Conservation (phyloP, 208 protist species). For the Jaenimonas drosophilae region DNA sequence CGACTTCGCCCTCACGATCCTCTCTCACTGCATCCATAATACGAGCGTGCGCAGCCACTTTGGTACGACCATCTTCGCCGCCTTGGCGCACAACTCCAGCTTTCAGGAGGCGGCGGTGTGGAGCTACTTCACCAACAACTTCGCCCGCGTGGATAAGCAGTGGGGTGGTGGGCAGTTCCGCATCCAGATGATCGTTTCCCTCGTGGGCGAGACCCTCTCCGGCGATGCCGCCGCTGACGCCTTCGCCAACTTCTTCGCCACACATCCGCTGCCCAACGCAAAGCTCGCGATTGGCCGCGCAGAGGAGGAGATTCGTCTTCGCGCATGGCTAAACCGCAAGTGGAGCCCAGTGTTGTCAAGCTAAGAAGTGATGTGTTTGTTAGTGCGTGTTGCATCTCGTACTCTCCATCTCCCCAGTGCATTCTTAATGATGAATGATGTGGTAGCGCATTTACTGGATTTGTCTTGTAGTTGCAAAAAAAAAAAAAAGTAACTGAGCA, state of each 20-base stretch:
- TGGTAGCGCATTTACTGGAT: too few relatives aligned
- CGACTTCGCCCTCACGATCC: conserved; percentile 43
- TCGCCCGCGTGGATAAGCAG: conserved; percentile 56
- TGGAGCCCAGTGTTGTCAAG: conserved; percentile 30
- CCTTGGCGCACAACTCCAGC: conserved; percentile 27
- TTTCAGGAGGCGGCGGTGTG: conserved; percentile 43
- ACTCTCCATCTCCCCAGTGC: too few relatives aligned
- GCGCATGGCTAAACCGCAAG: conserved; percentile 43
- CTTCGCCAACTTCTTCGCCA: conserved; percentile 63
- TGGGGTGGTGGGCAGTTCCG: conserved; percentile 86
- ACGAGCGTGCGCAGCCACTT: conserved; percentile 71
- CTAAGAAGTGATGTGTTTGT: conserved; percentile 12
- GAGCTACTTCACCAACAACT: conserved; percentile 64
- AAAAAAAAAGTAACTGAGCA: too few relatives aligned
- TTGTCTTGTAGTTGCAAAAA: too few relatives aligned
- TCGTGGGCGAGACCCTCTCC: conserved; percentile 40
- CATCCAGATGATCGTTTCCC: conserved; percentile 73
- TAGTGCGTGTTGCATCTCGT: too few relatives aligned
- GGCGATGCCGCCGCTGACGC: conserved; percentile 36
- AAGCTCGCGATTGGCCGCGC: conserved; percentile 56
- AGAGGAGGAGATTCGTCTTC: conserved; percentile 49
- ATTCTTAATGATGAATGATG: too few relatives aligned
- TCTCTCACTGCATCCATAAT: conserved; percentile 47
- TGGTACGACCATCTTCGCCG: conserved; percentile 49
- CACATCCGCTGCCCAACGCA: conserved; percentile 64